A percentile compares a stretch with the other conserved stretches of the same genome.
Conservation (phyloP, 2,329 filamentous ascomycete genomes). For the Dactylonectria estremocensis region DNA sequence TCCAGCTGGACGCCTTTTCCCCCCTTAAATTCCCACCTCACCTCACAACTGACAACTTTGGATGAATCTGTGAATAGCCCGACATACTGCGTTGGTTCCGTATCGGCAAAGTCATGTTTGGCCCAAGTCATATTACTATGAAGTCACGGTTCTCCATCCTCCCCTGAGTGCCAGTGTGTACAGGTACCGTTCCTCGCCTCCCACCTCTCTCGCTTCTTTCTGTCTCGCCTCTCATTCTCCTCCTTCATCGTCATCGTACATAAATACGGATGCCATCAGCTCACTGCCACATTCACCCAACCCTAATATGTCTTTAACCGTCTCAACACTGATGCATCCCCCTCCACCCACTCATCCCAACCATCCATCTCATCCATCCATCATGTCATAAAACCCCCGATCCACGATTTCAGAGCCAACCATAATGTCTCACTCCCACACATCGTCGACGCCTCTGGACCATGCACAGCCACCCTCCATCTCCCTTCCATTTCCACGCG, state of each 20-base stretch:
- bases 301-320: background rate
- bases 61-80: background rate
- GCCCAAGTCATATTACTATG: background rate
- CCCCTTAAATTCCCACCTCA: constrained; percentile 7
- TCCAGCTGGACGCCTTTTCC: background rate
- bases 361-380: constrained; percentile 13
- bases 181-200: background rate
- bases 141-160: no score
- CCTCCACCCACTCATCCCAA: no score
- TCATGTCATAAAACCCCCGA: constrained; percentile 19
- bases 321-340: constrained; percentile 7
- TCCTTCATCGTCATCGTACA: background rate
- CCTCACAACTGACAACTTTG: background rate
- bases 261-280: constrained; percentile 12
- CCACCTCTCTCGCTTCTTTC: background rate
- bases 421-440: constrained; percentile 26
- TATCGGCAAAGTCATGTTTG: background rate
- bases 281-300: background rate
- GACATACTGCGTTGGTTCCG: background rate
- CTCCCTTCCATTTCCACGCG: background rate
- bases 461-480: constrained; percentile 17
- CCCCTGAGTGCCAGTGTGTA: no score
- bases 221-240: background rate
- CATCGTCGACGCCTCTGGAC: constrained; percentile 1
- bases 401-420: constrained; percentile 9